These are phyloP conservation scores for Candida sakaeoensis DNA, from an alignment of 805 yeast genomes.

Conservation along the genomic window DNA sequence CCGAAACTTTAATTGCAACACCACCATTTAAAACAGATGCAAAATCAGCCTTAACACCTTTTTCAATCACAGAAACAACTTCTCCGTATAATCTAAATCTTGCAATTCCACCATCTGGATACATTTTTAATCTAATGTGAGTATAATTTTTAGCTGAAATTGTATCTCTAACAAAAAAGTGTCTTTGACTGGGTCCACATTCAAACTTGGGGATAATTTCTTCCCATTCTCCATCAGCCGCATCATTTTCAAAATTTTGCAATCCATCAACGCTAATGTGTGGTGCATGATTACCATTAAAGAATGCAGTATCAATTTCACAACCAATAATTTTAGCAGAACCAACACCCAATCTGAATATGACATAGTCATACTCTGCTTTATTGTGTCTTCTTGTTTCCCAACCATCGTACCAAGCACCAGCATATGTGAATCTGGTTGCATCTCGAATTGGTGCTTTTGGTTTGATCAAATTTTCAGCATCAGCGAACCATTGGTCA, in stretches of 20 bases:
- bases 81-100: slow-evolving; percentile 86
- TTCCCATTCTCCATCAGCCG: slow-evolving; percentile 53
- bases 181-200: slow-evolving; percentile 88
- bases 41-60: slow-evolving; percentile 63
- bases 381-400: slow-evolving; percentile 93
- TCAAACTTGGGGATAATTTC: slow-evolving; percentile 62
- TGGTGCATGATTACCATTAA: slow-evolving; percentile 96
- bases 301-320: slow-evolving; percentile 90
- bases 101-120: slow-evolving; percentile 98
- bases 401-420: slow-evolving; percentile 99
- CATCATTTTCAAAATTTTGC: slow-evolving; percentile 25
- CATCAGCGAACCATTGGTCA: slow-evolving; percentile 96
- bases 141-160: slow-evolving; percentile 66
- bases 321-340: slow-evolving; percentile 76
- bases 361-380: slow-evolving; percentile 83
- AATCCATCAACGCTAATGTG: slow-evolving; percentile 78
- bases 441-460: slow-evolving; percentile 77
- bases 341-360: slow-evolving; percentile 77
- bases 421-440: slow-evolving; percentile 73
- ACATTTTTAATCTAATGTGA: slow-evolving; percentile 83
- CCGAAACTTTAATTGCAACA: slow-evolving; percentile 76
- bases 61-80: slow-evolving; percentile 64
- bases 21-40: slow-evolving; percentile 89
- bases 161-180: slow-evolving; percentile 64
- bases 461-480: slow-evolving; percentile 80